Evolutionary conservation across 2,329 filamentous ascomycete genomes (phyloP), one percentile per base, ranked within the genome.

Genomic region (Fusarium acutatum): DNA sequence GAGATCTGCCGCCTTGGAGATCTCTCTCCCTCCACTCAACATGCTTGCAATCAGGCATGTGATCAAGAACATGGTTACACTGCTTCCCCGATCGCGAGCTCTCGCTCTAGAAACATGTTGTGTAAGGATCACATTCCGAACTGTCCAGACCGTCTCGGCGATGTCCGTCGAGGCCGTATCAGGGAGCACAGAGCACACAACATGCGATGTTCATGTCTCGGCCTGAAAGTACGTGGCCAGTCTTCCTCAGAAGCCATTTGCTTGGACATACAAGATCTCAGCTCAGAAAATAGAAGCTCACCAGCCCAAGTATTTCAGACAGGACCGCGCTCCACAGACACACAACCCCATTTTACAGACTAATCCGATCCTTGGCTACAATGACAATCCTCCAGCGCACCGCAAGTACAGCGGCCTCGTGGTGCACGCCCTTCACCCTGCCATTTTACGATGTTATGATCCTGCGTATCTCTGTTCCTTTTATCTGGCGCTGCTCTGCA

Each of bases 331-430:
- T 40, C 1, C 38, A 40, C 38, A 15, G 7, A 5, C 38, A 5
- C 37, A 3, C 6, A 14, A 40, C 20, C 2, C 38, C 38, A 40
- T n/a, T 40, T 8, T n/a, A n/a, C 7, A 40, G 1, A n/a, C 38
- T 3, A 5, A 14, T 13, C 2, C 22, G 22, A 40, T 40, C 38
- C 0, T 4, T n/a, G 2, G 13, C 7, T 3, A 40, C 38, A 9
- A 40, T 40, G 38, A 3, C 38, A n/a, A 5, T n/a, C 5, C 4
- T 40, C 3, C 38, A 40, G 38, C 38, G 38, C 38, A 40, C 38
- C 22, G 38, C 38, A 40, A 40, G 3, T 14, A 15, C 38, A n/a
- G 38, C 38, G 0, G 38, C 1, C 1, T 40, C 38, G 0, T 40
- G 38, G 38, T 40, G 38, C 13, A 40, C 38, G 22, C 38, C 38